Conservation (phyloP, 306 rosid species). For the Biancaea sappan region DNA sequence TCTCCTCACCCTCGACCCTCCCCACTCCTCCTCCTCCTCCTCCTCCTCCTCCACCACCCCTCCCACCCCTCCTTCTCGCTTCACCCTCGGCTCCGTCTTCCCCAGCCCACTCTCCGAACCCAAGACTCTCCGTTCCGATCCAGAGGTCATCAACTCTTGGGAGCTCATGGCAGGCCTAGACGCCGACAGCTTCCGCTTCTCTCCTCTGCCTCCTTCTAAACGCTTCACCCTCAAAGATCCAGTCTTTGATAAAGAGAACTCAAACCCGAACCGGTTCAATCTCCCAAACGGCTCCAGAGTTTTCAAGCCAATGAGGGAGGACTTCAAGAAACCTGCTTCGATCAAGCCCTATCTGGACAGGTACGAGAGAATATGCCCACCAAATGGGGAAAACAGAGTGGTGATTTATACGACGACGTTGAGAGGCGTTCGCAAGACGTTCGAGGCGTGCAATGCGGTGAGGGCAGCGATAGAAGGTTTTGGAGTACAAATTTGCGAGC, state of each 20-base stretch:
- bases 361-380: constrained; percentile 64
- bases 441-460: constrained; percentile 78
- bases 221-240: constrained; percentile 18
- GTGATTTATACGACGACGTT: constrained; percentile 82
- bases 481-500: constrained; percentile 69
- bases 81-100: constrained; percentile 49
- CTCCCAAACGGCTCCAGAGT: background rate
- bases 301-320: background rate
- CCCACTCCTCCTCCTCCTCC: constrained; percentile 41
- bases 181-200: constrained; percentile 76
- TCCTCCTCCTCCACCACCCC: constrained; percentile 50
- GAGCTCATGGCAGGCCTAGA: constrained; percentile 97
- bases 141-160: constrained; percentile 90
- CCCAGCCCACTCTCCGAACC: constrained; percentile 46
- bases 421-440: constrained; percentile 78
- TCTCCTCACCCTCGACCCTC: constrained; percentile 81
- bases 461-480: constrained; percentile 59
- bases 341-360: constrained; percentile 28
- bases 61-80: constrained; percentile 49
- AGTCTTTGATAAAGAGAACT: constrained; percentile 58
- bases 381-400: constrained; percentile 73
- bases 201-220: constrained; percentile 47
- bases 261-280: constrained; percentile 45
- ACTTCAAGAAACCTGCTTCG: constrained; percentile 19
- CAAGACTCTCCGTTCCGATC: constrained; percentile 40